phyloP scores from a whole-genome alignment of 2,329 filamentous ascomycete species.

The Xylariaceae sp. region DNA sequence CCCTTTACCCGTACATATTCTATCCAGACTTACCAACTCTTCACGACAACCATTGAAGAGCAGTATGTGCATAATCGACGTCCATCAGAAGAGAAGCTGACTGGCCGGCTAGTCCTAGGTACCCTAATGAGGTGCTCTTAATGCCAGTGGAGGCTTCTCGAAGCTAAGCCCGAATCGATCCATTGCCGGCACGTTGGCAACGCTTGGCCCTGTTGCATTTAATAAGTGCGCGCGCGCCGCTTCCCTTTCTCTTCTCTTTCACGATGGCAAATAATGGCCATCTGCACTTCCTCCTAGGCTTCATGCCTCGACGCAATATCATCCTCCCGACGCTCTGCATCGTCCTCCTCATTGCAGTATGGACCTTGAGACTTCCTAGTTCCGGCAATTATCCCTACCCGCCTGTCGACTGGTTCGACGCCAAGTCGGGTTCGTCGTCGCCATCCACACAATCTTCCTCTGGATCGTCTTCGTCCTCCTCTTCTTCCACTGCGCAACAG shows the following conservation, averaged over 20 bases:
- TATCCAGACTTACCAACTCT: too few relatives aligned
- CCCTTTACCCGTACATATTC: too few relatives aligned
- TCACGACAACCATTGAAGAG: too few relatives aligned
- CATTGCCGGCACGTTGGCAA: neutral
- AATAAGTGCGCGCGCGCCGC: neutral
- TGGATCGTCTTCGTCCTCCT: slow-evolving; percentile 1
- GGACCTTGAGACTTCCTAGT: slow-evolving; percentile 27
- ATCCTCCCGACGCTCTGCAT: slow-evolving; percentile 28
- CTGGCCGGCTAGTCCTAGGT: neutral
- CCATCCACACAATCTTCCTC: neutral
- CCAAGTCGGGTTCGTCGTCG: slow-evolving; percentile 3
- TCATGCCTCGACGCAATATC: slow-evolving; percentile 32
- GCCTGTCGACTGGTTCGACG: slow-evolving; percentile 24
- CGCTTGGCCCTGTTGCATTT: neutral
- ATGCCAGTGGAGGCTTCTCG: neutral
- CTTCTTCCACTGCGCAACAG: neutral
- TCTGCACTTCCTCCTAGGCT: slow-evolving; percentile 25
- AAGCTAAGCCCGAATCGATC: slow-evolving; percentile 2
- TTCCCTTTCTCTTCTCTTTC: neutral
- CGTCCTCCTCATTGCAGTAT: slow-evolving; percentile 29
- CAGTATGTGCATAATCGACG: too few relatives aligned
- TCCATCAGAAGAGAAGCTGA: too few relatives aligned
- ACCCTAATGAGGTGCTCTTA: neutral
- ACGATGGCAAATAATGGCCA: slow-evolving; percentile 29
- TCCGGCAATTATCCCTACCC: slow-evolving; percentile 13